Percentiles rank a stretch among this genome's conserved stretches.
phyloP scores from a whole-genome alignment of 1,284 basidiomycete species.

The Cystobasidium sp. region DNA sequence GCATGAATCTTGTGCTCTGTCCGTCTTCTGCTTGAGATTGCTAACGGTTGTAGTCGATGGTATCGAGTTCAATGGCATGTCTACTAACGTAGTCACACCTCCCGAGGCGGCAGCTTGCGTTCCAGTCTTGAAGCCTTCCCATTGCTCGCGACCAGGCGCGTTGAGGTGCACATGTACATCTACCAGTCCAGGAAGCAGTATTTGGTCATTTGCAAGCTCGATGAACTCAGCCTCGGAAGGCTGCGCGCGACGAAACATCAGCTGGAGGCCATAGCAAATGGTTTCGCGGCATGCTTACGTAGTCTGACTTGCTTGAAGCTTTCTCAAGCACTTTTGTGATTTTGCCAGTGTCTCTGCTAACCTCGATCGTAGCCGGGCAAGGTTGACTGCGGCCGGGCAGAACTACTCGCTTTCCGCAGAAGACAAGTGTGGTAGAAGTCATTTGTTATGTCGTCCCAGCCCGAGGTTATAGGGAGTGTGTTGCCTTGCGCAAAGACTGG shows the following conservation, averaged over 20 bases:
- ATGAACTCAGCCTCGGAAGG: conserved; percentile 48
- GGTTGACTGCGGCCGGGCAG: conserved; percentile 37
- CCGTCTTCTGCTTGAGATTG: conserved; percentile 71
- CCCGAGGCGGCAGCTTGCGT: conserved; percentile 84
- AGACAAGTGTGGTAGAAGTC: conserved; percentile 13
- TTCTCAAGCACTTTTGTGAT: conserved; percentile 64
- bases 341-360: conserved; percentile 68
- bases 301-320: conserved; percentile 29
- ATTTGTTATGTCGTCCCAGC: background rate
- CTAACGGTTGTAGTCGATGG: conserved; percentile 85
- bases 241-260: background rate
- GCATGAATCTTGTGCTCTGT: conserved; percentile 73
- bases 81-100: conserved; percentile 86
- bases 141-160: conserved; percentile 65
- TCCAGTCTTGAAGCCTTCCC: conserved; percentile 89
- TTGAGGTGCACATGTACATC: conserved; percentile 63
- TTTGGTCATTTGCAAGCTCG: conserved; percentile 53
- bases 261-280: background rate
- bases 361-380: conserved; percentile 71
- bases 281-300: conserved; percentile 31
- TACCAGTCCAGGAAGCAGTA: conserved; percentile 52
- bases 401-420: conserved; percentile 30
- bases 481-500: no score
- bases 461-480: background rate
- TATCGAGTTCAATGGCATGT: conserved; percentile 95